Evolutionary conservation across 306 rosid genomes (phyloP), one percentile per base, ranked within the genome.

Genomic region (Mimosa bimucronata): DNA sequence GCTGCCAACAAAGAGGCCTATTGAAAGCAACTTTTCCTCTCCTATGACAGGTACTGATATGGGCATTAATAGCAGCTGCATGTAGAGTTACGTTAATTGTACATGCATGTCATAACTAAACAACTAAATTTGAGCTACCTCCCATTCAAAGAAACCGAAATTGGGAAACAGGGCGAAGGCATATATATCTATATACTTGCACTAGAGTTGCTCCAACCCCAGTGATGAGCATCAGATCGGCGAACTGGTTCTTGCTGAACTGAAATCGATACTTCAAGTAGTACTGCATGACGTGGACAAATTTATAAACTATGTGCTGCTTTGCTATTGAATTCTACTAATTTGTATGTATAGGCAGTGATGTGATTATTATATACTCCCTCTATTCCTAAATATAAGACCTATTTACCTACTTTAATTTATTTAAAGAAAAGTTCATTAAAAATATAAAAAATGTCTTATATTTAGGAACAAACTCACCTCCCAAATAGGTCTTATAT

Each of bases 241-340:
- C 97, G 50, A 81, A 92, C 87, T 95, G 97, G 84, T 92, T 83
- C 80, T 91, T 95, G 84, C 76, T 81, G 89, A 85, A 95, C 64
- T 86, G 92, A 81, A 92, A 94, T 7, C 92, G 94, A 23, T 97
- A 97, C 90, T 89, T 94, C 37, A 92, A 78, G 87, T 80, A 92
- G 67, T 91, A 95, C 98, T 94, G 97, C 91, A 55, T 31, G 38
- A n/a, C n/a, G n/a, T n/a, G n/a, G n/a, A n/a, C n/a, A n/a, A 55
- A 12, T 55, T 25, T 57, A 23, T 57, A 25, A 60, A 60, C 34
- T 26, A 6, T 28, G 26, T 16, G 30, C 64, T 60, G 26, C 42
- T 64, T 64, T 64, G 21, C n/a, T 29, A 41, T 34, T 30, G 16
- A 64, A 64, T 15, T 18, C 69, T n/a, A n/a, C n/a, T n/a, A n/a